phyloP scores from a whole-genome alignment of 169 alveolate species.

The Cryptosporidium sp. region DNA sequence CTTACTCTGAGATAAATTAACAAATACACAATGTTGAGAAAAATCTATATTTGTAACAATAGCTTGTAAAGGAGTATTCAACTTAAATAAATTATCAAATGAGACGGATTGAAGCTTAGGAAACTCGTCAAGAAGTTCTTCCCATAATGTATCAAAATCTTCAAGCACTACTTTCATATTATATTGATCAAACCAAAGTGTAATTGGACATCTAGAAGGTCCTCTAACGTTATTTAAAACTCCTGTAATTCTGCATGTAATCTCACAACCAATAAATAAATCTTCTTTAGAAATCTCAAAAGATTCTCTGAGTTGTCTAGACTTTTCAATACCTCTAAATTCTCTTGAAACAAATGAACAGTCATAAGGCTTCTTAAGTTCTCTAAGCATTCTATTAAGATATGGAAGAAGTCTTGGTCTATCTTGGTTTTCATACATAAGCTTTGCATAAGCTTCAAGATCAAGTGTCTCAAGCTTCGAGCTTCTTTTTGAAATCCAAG shows the following conservation, averaged over 20 bases:
- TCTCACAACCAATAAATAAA: slow-evolving; percentile 66
- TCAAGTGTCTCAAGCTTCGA: slow-evolving; percentile 79
- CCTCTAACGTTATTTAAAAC: slow-evolving; percentile 22
- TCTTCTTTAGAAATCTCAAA: slow-evolving; percentile 49
- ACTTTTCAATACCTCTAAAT: slow-evolving; percentile 63
- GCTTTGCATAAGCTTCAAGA: slow-evolving; percentile 77
- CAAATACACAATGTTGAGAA: slow-evolving; percentile 61
- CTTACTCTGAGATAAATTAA: slow-evolving; percentile 45
- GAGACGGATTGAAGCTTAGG: slow-evolving; percentile 27
- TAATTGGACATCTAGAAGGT: slow-evolving; percentile 39
- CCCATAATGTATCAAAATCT: slow-evolving; percentile 67
- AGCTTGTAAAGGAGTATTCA: slow-evolving; percentile 53
- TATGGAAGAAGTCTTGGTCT: slow-evolving; percentile 64
- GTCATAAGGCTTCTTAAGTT: slow-evolving; percentile 62
- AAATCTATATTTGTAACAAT: slow-evolving; percentile 59
- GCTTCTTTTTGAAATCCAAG: slow-evolving; percentile 77
- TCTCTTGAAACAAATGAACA: slow-evolving; percentile 21
- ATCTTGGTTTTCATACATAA: slow-evolving; percentile 72
- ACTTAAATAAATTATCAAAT: slow-evolving; percentile 10
- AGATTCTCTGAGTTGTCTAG: slow-evolving; percentile 46
- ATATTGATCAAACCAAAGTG: slow-evolving; percentile 65
- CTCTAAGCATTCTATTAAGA: slow-evolving; percentile 53
- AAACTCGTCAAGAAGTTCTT: slow-evolving; percentile 56
- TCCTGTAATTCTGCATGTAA: slow-evolving; percentile 55
- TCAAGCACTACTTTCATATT: slow-evolving; percentile 54